Percentiles rank a stretch among this genome's conserved stretches.
phyloP scores from a whole-genome alignment of 768 basidiomycete genomes.

The Suillus discolor region DNA sequence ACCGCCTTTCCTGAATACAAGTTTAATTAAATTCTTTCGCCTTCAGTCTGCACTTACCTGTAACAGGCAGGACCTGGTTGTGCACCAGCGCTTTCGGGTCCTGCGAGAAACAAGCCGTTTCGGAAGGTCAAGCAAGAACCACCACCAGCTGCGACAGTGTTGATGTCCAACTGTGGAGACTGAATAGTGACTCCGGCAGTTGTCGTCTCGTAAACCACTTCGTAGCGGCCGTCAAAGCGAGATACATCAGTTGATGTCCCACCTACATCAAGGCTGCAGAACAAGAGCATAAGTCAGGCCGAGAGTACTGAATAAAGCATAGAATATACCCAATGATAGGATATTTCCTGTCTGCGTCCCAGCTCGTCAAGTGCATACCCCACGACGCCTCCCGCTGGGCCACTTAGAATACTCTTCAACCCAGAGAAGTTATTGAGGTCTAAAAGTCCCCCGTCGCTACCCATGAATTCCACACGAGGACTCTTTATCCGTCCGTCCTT shows the following conservation, averaged over 20 bases:
- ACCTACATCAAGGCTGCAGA: slow-evolving; percentile 79
- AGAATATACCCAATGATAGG: slow-evolving; percentile 81
- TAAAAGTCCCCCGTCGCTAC: slow-evolving; percentile 85
- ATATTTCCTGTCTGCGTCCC: slow-evolving; percentile 68
- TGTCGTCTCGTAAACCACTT: slow-evolving; percentile 93
- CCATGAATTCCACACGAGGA: slow-evolving; percentile 93
- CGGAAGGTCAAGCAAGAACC: slow-evolving; percentile 88
- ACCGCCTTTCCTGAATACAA: slow-evolving; percentile 72
- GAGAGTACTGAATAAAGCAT: background rate
- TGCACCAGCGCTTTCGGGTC: slow-evolving; percentile 92
- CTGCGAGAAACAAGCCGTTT: slow-evolving; percentile 89
- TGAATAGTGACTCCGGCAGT: slow-evolving; percentile 94
- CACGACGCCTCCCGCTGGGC: slow-evolving; percentile 95
- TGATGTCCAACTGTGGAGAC: slow-evolving; percentile 92
- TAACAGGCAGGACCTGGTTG: slow-evolving; percentile 94
- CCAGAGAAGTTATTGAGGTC: slow-evolving; percentile 87
- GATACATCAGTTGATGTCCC: slow-evolving; percentile 97
- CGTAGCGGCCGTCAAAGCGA: slow-evolving; percentile 87
- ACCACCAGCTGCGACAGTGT: slow-evolving; percentile 94
- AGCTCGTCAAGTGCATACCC: slow-evolving; percentile 91
- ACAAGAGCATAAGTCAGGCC: background rate
- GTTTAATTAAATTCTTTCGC: background rate
- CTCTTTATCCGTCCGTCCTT: slow-evolving; percentile 58
- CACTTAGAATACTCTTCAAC: slow-evolving; percentile 89
- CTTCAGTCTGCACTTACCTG: slow-evolving; percentile 47